Evolutionary conservation across 2,329 filamentous ascomycete genomes (phyloP), one percentile per base, ranked within the genome.

Genomic region (Leptographium procerum): DNA sequence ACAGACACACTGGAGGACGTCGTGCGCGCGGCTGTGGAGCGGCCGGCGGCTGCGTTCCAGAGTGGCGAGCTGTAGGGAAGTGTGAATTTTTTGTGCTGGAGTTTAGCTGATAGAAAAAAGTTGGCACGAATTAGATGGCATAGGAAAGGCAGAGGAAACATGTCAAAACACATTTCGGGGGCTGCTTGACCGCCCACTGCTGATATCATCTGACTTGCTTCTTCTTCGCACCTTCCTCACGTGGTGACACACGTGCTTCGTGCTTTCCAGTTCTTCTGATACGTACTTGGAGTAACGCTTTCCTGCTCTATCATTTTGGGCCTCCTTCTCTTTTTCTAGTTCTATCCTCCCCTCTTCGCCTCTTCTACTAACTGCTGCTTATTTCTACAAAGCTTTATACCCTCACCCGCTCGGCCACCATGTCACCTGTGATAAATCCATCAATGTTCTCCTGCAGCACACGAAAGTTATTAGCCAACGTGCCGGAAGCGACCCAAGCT

Each of bases 401-500:
- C 22, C 52, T 48, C 22, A 62, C 34, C 5, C 62, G 47, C 5
- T 60, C 55, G 9, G 51, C 34, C 10, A 33, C n/a, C 22, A 61
- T 3, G 2, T 29, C 47, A 0, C 60, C 62, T 0, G n/a, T 33
- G 10, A 62, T 54, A 28, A 57, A 63, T 0, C 58, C 62, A 3
- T 56, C n/a, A 26, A 63, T 52, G 29, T 63, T 63, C 26, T 63
- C 62, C 36, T 57, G 34, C 29, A 62, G 45, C 22, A 56, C 57
- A 8, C 56, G 51, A 13, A 59, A 52, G 36, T 62, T 59, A 36
- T 64, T 64, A 1, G 34, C 47, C 8, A 28, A 59, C 26, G 65
- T 65, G 1, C 62, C 59, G 4, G 62, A 58, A 8, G 60, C 60
- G 1, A 65, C 53, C 56, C 61, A 61, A 4, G 62, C 62, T 7